Evolutionary conservation across 352 stramenopile genomes (phyloP).

Genomic region (Labyrinthula sp.): DNA sequence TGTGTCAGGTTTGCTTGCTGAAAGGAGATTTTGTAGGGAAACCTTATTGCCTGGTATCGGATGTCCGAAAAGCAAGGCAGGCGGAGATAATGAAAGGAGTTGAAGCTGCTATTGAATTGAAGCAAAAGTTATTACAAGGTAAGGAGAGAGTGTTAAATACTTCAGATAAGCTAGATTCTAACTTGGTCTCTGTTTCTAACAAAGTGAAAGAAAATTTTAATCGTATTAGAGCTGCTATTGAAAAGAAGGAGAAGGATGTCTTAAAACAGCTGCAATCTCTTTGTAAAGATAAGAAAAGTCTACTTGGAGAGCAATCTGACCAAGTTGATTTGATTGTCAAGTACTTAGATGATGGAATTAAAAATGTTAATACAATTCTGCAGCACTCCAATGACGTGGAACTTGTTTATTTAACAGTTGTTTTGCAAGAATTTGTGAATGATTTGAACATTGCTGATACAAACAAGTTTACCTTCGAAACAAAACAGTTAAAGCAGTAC

Average conservation of each 20-base stretch:
- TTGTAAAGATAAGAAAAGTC: slow-evolving; percentile 13
- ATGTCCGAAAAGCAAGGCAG: slow-evolving; percentile 11
- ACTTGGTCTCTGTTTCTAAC: not conserved
- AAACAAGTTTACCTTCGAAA: not conserved
- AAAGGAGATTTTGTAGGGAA: slow-evolving; percentile 28
- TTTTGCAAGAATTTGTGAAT: slow-evolving; percentile 17
- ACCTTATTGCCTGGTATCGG: slow-evolving; percentile 17
- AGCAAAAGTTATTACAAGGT: slow-evolving; percentile 12
- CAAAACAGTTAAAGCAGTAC: slow-evolving; percentile 1
- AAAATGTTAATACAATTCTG: slow-evolving; percentile 24
- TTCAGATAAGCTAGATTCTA: slow-evolving; percentile 16
- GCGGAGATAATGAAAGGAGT: slow-evolving; percentile 18
- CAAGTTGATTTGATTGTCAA: slow-evolving; percentile 10
- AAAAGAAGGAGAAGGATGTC: slow-evolving; percentile 20
- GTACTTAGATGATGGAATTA: slow-evolving; percentile 19
- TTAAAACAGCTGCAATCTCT: slow-evolving; percentile 17
- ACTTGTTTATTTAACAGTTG: slow-evolving; percentile 25
- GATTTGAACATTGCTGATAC: slow-evolving; percentile 18
- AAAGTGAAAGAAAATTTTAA: slow-evolving; percentile 17
- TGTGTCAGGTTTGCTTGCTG: slow-evolving; percentile 20
- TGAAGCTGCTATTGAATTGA: slow-evolving; percentile 13
- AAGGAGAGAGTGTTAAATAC: slow-evolving; percentile 6
- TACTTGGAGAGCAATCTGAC: slow-evolving; percentile 6
- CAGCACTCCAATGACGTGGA: slow-evolving; percentile 28
- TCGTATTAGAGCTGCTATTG: slow-evolving; percentile 6